A percentile compares a stretch with the other conserved stretches of the same genome.
These are phyloP conservation scores for Stevia rebaudiana DNA, from an alignment of 140 eudicot genomes.

Conservation along the genomic window DNA sequence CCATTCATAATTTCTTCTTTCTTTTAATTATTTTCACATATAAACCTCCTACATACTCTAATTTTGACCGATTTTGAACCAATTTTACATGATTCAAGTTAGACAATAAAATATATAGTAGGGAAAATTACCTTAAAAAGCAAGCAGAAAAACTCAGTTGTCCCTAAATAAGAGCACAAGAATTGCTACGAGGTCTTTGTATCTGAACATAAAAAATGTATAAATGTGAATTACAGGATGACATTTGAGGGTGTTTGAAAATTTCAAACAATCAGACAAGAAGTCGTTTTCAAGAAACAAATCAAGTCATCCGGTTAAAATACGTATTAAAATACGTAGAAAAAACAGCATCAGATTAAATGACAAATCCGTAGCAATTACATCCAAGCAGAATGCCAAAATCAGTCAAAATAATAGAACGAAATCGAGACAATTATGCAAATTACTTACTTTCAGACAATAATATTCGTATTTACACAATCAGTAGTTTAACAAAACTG, in stretches of 20 bases:
- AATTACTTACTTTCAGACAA: too few relatives aligned
- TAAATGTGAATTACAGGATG: too few relatives aligned
- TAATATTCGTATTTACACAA: too few relatives aligned
- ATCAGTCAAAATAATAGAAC: background rate
- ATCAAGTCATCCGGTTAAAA: background rate
- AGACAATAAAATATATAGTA: background rate
- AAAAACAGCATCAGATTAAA: background rate
- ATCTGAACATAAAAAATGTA: constrained; percentile 7
- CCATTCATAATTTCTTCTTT: too few relatives aligned
- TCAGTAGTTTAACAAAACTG: too few relatives aligned
- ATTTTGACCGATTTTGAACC: too few relatives aligned
- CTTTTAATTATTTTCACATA: too few relatives aligned
- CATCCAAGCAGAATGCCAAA: background rate
- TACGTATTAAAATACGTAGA: background rate
- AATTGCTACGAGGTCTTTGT: background rate
- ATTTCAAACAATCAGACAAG: background rate
- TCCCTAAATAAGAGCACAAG: constrained; percentile 1
- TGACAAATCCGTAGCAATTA: constrained; percentile 14
- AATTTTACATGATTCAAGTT: too few relatives aligned
- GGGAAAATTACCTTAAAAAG: constrained; percentile 9
- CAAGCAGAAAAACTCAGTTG: constrained; percentile 3
- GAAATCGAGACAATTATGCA: background rate
- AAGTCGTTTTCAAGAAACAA: constrained; percentile 12
- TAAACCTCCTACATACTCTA: too few relatives aligned
- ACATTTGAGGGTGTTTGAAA: background rate